Evolutionary conservation across 139 green algal genomes (phyloP), one percentile per base, ranked within the genome.

Genomic region (Deuterostichococcus epilithicus): DNA sequence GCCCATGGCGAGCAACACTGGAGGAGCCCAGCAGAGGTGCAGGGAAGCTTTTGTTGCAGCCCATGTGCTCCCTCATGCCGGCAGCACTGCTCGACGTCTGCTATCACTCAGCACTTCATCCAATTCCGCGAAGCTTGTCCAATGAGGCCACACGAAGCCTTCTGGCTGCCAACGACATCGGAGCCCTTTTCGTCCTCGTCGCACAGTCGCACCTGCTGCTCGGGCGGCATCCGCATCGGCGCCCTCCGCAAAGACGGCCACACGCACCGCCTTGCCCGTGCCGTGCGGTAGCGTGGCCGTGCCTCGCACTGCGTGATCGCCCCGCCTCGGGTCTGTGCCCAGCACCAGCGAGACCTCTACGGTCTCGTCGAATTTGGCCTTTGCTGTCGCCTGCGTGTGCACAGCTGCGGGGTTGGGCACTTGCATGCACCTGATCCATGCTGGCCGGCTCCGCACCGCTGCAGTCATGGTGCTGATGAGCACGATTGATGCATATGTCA

Each of bases 181-280:
- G 42, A 8, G 13, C 42, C 42, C 42, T 52, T 8, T 13, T 20
- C 63, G 28, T 34, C 63, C 63, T 59, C 3, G 28, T n/a, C 1
- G 59, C 4, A 45, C 5, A 42, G 0, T 52, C 80, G 1, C 60
- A 83, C 89, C 91, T 72, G 90, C 93, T 70, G 78, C 83, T 2
- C 59, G 59, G 13, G 94, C 94, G 8, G 81, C 83, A 35, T 93
- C 86, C 26, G 88, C 94, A 28, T 75, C 78, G 1, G 85, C 85
- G 45, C 81, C 86, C 70, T 89, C 84, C 2, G 92, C 92, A 88
- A 98, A 98, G 32, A 97, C 94, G 10, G 84, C 90, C 0, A 98
- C 81, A 1, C 88, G 81, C 36, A 92, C 69, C 0, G 42, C 52
- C 70, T 90, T 90, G 58, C 91, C 93, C 18, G 91, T 93, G 74